These are phyloP conservation scores for Fallopia convolvulus DNA, from an alignment of 148 eudicot genomes.

Conservation along the genomic window DNA sequence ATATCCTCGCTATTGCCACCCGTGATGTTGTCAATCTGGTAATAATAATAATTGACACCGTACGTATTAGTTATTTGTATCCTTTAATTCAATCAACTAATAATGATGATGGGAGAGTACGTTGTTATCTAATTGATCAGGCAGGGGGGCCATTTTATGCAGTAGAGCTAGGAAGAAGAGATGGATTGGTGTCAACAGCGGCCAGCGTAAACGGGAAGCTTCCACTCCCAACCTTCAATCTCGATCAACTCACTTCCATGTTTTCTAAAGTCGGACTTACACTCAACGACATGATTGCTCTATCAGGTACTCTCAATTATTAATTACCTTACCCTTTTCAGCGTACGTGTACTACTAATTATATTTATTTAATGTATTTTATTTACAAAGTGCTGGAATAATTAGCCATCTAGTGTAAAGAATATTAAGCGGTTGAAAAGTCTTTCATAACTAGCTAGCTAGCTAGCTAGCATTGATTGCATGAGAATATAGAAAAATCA, in stretches of 20 bases:
- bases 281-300: constrained; percentile 54
- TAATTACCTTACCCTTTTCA: neutral
- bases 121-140: constrained; percentile 18
- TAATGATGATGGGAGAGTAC: neutral
- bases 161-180: constrained; percentile 69
- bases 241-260: constrained; percentile 43
- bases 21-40: constrained; percentile 32
- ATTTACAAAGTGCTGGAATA: neutral
- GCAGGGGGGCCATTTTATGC: constrained; percentile 58
- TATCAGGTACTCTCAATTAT: constrained; percentile 30
- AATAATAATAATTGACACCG: too few relatives aligned
- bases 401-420: neutral
- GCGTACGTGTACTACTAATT: too few relatives aligned
- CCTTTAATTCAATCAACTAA: neutral
- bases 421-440: neutral
- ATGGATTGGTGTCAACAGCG: constrained; percentile 44
- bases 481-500: neutral
- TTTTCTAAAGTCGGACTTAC: constrained; percentile 47
- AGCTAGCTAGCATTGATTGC: neutral
- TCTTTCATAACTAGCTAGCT: neutral
- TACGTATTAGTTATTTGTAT: neutral
- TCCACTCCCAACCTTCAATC: constrained; percentile 36
- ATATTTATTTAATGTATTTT: too few relatives aligned
- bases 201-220: constrained; percentile 43
- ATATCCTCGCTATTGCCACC: constrained; percentile 49